phyloP scores from a whole-genome alignment of 345 rosid species.

The Noccaea bulbosa region DNA sequence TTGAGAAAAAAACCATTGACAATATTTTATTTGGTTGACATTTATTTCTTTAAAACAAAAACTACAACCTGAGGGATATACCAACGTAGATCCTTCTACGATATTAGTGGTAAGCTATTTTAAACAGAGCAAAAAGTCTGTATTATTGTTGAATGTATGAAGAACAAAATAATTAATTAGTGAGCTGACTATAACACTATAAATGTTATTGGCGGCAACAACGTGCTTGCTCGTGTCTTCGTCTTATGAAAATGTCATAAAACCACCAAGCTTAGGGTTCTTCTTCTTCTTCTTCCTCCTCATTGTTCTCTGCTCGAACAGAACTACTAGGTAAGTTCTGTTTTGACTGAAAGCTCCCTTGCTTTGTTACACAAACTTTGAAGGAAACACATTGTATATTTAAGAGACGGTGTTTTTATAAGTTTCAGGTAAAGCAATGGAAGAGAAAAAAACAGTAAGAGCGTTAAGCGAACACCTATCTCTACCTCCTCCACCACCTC shows the following conservation, averaged over 20 bases:
- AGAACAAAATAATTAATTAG: conserved; percentile 5
- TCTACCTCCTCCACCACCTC: conserved; percentile 47
- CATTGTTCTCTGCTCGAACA: conserved; percentile 10
- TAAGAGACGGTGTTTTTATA: background rate
- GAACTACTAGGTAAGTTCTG: conserved; percentile 12
- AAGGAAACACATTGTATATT: background rate
- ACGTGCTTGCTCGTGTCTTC: conserved; percentile 44
- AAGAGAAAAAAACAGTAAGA: conserved; percentile 17
- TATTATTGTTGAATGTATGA: conserved; percentile 17
- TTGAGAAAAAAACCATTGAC: background rate
- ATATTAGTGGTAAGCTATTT: background rate
- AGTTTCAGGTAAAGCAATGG: conserved; percentile 35
- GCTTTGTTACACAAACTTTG: conserved; percentile 15
- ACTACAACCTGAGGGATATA: conserved; percentile 31
- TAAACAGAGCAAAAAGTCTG: conserved; percentile 20
- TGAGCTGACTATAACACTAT: conserved; percentile 36
- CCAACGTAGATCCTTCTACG: conserved; percentile 38
- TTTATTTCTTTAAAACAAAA: conserved; percentile 17
- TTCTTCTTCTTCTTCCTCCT: conserved; percentile 15
- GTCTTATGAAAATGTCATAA: conserved; percentile 33
- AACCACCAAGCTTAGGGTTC: conserved; percentile 14
- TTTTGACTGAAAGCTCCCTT: conserved; percentile 11
- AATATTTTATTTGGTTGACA: conserved; percentile 34
- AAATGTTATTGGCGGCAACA: conserved; percentile 39
- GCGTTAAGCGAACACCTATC: conserved; percentile 36